Conservation (phyloP, 2,329 filamentous ascomycete genomes). For the Epichloe sp. region DNA sequence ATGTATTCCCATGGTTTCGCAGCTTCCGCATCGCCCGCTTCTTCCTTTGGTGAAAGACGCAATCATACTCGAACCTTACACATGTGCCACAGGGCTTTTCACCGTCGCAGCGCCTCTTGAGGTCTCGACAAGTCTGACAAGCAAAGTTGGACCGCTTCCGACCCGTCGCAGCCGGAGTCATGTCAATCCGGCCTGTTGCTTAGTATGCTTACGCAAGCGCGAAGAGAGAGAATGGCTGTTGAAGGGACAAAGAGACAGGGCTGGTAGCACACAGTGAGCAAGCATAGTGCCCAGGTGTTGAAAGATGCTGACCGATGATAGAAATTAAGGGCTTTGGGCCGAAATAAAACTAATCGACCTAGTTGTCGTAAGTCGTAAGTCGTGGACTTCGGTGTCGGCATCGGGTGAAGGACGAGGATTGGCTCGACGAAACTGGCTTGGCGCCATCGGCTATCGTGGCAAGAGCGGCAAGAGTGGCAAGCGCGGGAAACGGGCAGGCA, state of each 20-base stretch:
- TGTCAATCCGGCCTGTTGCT: background rate
- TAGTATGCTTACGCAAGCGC: background rate
- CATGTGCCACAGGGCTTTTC: slow-evolving; percentile 39
- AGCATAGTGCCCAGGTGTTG: background rate
- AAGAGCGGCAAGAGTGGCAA: background rate
- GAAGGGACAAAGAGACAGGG: background rate
- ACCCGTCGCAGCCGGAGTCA: slow-evolving; percentile 4
- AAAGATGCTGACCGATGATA: background rate
- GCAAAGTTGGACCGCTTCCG: slow-evolving; percentile 29
- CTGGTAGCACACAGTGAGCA: background rate
- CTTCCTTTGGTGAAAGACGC: slow-evolving; percentile 26
- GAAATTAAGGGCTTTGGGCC: background rate
- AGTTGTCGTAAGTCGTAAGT: no score
- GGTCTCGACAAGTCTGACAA: slow-evolving; percentile 38
- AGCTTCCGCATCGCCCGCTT: background rate
- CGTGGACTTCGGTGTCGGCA: no score
- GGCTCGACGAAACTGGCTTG: background rate
- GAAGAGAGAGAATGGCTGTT: background rate
- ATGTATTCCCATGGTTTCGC: background rate
- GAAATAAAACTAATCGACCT: background rate
- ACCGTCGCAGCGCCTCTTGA: slow-evolving; percentile 44
- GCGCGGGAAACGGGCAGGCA: background rate
- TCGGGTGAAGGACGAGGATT: no score
- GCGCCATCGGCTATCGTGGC: background rate
- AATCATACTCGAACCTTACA: slow-evolving; percentile 38